Percentiles rank a stretch among this genome's conserved stretches.
Conservation (phyloP, 2,329 filamentous ascomycete species). For the Cryoendolithus antarcticus region DNA sequence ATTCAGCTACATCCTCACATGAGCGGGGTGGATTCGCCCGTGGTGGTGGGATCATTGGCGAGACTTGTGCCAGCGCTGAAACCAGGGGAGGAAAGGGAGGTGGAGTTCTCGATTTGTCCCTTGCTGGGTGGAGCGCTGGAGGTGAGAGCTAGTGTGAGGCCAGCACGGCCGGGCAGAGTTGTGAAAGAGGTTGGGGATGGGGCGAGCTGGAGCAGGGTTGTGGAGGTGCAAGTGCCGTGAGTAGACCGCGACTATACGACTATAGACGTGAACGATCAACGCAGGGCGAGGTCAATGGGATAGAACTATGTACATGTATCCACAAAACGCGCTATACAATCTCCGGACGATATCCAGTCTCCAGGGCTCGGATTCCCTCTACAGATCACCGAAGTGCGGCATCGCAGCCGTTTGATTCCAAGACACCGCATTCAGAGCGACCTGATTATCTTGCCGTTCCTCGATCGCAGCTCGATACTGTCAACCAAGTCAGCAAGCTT, state of each 20-base stretch:
- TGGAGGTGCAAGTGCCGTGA: too few species aligned
- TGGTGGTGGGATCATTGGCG: slow-evolving; percentile 11
- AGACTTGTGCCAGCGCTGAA: slow-evolving; percentile 9
- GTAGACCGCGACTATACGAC: too few species aligned
- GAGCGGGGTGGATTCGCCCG: slow-evolving; percentile 6
- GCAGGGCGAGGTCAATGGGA: too few species aligned
- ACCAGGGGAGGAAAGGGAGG: slow-evolving; percentile 4
- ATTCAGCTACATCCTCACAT: slow-evolving; percentile 3
- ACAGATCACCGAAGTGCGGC: too few species aligned
- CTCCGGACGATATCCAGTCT: too few species aligned
- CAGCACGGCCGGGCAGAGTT: too few species aligned
- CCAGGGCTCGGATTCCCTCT: too few species aligned
- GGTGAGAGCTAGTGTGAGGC: slow-evolving; percentile 2
- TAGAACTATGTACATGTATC: too few species aligned
- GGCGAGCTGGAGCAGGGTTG: too few species aligned
- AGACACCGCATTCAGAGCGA: neutral
- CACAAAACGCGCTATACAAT: too few species aligned
- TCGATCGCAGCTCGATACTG: slow-evolving; percentile 11
- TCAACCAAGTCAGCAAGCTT: slow-evolving; percentile 3
- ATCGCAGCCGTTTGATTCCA: neutral
- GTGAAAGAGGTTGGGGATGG: too few species aligned
- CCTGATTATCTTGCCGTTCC: slow-evolving; percentile 3
- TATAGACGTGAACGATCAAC: too few species aligned
- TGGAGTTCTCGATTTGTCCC: slow-evolving; percentile 15
- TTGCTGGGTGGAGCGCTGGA: slow-evolving; percentile 11